These are phyloP conservation scores for Aspergillus piperis DNA, from an alignment of 2,329 filamentous ascomycete genomes.

Conservation along the genomic window DNA sequence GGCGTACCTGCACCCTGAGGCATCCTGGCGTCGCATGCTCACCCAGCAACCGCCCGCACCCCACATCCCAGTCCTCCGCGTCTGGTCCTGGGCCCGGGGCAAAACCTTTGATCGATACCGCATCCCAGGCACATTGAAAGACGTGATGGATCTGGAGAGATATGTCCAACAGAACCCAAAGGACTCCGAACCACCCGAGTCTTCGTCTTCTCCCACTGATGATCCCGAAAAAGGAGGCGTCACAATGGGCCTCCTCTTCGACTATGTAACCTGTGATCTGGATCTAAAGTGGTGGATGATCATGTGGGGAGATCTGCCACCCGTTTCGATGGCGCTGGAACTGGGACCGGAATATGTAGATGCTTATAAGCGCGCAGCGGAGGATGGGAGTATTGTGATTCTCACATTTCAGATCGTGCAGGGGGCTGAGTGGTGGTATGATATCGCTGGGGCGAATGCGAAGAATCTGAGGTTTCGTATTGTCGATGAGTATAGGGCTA, in stretches of 20 bases:
- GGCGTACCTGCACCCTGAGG: background rate
- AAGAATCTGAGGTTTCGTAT: background rate
- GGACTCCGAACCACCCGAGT: background rate
- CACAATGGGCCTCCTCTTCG: background rate
- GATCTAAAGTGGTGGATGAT: background rate
- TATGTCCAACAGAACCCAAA: background rate
- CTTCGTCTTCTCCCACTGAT: background rate
- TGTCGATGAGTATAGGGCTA: background rate
- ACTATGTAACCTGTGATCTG: background rate
- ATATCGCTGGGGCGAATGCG: background rate
- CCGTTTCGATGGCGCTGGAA: background rate
- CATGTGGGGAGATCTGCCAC: background rate
- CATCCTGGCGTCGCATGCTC: slow-evolving; percentile 3
- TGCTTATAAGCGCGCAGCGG: background rate
- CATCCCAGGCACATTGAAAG: background rate
- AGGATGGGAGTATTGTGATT: background rate
- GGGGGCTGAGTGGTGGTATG: background rate
- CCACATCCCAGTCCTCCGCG: background rate
- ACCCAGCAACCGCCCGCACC: background rate
- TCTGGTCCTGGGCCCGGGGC: background rate
- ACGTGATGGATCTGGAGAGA: background rate
- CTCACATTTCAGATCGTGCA: background rate
- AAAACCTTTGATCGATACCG: background rate
- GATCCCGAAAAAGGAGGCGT: background rate
- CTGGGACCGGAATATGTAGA: background rate